Evolutionary conservation across 305 asterid genomes (phyloP), one percentile per base, ranked within the genome.

Genomic region (Vinca major): DNA sequence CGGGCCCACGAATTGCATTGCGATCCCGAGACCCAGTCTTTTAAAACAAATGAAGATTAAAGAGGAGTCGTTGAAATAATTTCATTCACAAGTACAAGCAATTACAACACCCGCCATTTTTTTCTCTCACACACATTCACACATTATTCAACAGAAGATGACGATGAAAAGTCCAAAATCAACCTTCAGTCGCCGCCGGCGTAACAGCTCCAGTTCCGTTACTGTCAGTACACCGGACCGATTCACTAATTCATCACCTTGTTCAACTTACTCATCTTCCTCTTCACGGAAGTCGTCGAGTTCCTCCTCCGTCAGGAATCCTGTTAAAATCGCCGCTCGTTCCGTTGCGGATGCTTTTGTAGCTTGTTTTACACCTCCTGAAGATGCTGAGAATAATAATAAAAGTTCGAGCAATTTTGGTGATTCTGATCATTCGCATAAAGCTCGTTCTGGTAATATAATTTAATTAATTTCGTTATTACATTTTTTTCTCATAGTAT

Each of bases 361-460:
- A 9, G 64, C 85, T 16, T 92, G 98, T 60, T 88, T 92, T 69
- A 74, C 90, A n/a, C 91, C 95, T 0, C 94, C 96, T 0, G 86
- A 80, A 47, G 67, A n/a, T n/a, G n/a, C 71, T 5, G 85, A 65
- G 8, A 62, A 82, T 33, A 74, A 73, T n/a, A n/a, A n/a, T n/a
- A n/a, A n/a, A 2, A 73, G 47, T 63, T 76, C 84, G 0, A 69
- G 57, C 70, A 74, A 67, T 66, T 75, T 61, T 43, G 82, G 66
- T 53, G 86, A 81, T 76, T 81, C 86, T 19, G 71, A 48, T 65
- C n/a, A n/a, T n/a, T 66, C 68, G 44, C 67, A 55, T 44, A 63
- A 66, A 66, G 51, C 71, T 47, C 63, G 70, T 72, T 86, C 86
- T 13, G 92, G 96, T 87, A 70, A 40, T n/a, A 40, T 40, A 40